These are phyloP conservation scores for Diatrype stigma DNA, from an alignment of 2,329 filamentous ascomycete species.

Conservation along the genomic window DNA sequence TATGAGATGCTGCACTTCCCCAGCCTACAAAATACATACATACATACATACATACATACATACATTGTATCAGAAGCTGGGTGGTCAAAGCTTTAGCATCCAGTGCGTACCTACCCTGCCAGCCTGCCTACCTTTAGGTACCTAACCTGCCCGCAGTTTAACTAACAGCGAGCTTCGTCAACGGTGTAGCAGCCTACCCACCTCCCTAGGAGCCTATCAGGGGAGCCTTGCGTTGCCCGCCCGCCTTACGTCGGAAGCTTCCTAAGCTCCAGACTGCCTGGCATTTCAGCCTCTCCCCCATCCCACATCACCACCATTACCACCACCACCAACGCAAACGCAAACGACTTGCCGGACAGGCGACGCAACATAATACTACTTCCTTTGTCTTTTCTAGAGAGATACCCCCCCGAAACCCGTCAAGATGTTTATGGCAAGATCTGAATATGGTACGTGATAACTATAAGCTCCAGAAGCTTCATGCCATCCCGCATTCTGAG, in stretches of 20 bases:
- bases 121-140: too few relatives aligned
- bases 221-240: conserved; percentile 7
- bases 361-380: background rate
- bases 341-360: background rate
- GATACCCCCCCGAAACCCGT: conserved; percentile 34
- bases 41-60: too few relatives aligned
- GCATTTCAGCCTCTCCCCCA: conserved; percentile 1
- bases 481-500: background rate
- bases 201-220: conserved; percentile 5
- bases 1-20: background rate
- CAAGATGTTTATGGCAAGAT: conserved; percentile 99
- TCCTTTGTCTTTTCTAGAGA: background rate
- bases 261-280: background rate
- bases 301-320: background rate
- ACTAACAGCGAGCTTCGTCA: conserved; percentile 28
- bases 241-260: background rate
- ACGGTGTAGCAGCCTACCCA: conserved; percentile 28
- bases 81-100: conserved; percentile 2
- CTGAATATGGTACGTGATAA: conserved; percentile 85
- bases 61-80: too few relatives aligned
- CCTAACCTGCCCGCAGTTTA: background rate
- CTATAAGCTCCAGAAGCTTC: conserved; percentile 11
- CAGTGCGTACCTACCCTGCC: too few relatives aligned
- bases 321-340: background rate
- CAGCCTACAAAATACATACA: background rate